phyloP scores from a whole-genome alignment of 805 yeast genomes.

The Wickerhamomyces tratensis region DNA sequence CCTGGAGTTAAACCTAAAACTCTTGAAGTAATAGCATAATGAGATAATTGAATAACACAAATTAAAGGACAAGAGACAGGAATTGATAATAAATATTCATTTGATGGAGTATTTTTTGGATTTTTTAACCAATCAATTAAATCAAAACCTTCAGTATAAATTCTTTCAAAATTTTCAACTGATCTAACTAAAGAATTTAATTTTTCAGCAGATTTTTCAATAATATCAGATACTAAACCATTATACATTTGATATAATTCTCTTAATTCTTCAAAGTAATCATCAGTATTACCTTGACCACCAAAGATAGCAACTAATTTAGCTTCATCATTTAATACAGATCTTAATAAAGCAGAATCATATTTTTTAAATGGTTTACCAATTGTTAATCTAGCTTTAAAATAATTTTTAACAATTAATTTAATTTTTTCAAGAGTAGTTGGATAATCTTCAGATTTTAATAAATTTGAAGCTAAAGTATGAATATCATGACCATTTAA shows the following conservation, averaged over 20 bases:
- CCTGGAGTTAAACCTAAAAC: slow-evolving; percentile 86
- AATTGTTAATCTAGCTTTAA: slow-evolving; percentile 42
- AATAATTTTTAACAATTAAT: slow-evolving; percentile 70
- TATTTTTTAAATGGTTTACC: slow-evolving; percentile 39
- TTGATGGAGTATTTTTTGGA: slow-evolving; percentile 83
- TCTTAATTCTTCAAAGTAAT: slow-evolving; percentile 92
- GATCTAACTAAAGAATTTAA: slow-evolving; percentile 60
- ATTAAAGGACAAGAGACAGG: slow-evolving; percentile 97
- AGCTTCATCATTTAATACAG: slow-evolving; percentile 47
- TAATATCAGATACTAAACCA: slow-evolving; percentile 63
- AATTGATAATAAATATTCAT: slow-evolving; percentile 78
- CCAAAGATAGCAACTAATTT: slow-evolving; percentile 83
- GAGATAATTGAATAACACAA: slow-evolving; percentile 91
- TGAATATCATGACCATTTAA: slow-evolving; percentile 77
- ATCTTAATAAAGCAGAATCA: slow-evolving; percentile 54
- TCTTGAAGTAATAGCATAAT: slow-evolving; percentile 81
- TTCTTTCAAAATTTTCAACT: slow-evolving; percentile 71
- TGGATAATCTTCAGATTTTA: slow-evolving; percentile 43
- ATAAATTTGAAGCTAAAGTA: slow-evolving; percentile 67
- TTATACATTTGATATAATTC: slow-evolving; percentile 72
- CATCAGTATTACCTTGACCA: slow-evolving; percentile 98
- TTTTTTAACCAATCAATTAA: slow-evolving; percentile 78
- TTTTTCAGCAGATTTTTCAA: slow-evolving; percentile 58
- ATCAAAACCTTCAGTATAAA: slow-evolving; percentile 90
- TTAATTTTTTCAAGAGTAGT: slow-evolving; percentile 68